Evolutionary conservation across 1,139 yeast species (phyloP).

Genomic region (Suhomyces panamericanus): DNA sequence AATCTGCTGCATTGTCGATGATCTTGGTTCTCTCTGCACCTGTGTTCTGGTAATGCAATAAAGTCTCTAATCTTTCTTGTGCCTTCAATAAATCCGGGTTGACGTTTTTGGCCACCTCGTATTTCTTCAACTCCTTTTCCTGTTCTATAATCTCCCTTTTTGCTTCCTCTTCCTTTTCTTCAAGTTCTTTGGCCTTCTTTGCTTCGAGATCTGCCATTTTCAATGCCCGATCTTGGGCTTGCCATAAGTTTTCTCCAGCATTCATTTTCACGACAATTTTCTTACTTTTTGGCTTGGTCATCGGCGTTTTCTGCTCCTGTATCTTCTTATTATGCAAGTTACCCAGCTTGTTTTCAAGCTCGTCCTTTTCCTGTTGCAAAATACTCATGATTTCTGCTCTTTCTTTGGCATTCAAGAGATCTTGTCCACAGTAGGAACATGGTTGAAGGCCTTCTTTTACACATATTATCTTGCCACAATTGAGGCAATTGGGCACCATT

Average conservation of each 20-base stretch:
- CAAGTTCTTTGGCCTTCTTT: slow-evolving; percentile 22
- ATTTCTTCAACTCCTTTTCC: slow-evolving; percentile 38
- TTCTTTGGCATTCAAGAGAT: slow-evolving; percentile 62
- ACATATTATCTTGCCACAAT: slow-evolving; percentile 94
- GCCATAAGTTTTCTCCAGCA: slow-evolving; percentile 65
- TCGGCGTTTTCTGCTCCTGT: slow-evolving; percentile 21
- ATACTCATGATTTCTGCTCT: slow-evolving; percentile 55
- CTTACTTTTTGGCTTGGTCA: slow-evolving; percentile 26
- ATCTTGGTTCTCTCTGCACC: slow-evolving; percentile 89
- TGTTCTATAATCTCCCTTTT: slow-evolving; percentile 33
- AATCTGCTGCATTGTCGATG: slow-evolving; percentile 92
- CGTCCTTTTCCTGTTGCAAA: slow-evolving; percentile 50
- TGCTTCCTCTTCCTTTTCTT: slow-evolving; percentile 34
- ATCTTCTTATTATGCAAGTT: slow-evolving; percentile 19
- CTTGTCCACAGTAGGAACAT: slow-evolving; percentile 79
- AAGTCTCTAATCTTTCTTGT: slow-evolving; percentile 66
- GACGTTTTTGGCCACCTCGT: slow-evolving; percentile 34
- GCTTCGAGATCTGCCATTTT: slow-evolving; percentile 48
- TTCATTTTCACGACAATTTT: slow-evolving; percentile 54
- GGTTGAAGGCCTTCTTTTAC: slow-evolving; percentile 86
- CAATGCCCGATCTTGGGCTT: slow-evolving; percentile 65
- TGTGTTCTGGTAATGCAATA: slow-evolving; percentile 78
- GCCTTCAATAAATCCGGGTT: slow-evolving; percentile 66
- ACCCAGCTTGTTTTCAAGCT: slow-evolving; percentile 23
- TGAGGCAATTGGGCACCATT: slow-evolving; percentile 88